Percentiles rank a stretch among this genome's conserved stretches.
Conservation (phyloP, 345 rosid genomes). For the Cardamine chenopodiifolia region DNA sequence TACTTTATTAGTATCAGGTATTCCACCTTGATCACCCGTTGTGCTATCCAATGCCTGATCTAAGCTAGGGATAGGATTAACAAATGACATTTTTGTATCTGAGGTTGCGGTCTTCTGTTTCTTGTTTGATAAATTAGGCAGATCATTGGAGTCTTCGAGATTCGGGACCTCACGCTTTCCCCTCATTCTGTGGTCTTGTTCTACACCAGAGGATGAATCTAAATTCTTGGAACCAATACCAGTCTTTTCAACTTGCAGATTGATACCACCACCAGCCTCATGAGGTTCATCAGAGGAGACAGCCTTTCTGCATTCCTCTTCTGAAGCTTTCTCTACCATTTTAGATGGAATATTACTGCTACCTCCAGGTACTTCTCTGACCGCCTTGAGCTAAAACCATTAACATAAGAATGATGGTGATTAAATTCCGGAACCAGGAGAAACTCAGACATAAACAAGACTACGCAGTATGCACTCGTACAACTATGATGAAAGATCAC, state of each 20-base stretch:
- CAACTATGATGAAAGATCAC: conserved; percentile 24
- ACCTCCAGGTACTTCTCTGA: conserved; percentile 54
- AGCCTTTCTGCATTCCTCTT: conserved; percentile 45
- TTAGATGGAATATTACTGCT: conserved; percentile 40
- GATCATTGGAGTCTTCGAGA: conserved; percentile 36
- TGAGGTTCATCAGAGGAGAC: conserved; percentile 40
- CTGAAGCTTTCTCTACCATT: conserved; percentile 43
- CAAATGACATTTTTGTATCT: conserved; percentile 24
- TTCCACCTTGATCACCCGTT: conserved; percentile 31
- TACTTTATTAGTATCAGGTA: conserved; percentile 27
- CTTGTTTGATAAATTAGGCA: conserved; percentile 52
- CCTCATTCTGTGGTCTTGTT: conserved; percentile 42
- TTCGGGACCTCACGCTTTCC: conserved; percentile 64
- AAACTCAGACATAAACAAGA: conserved; percentile 26
- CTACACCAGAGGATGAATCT: conserved; percentile 44
- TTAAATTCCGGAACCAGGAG: conserved; percentile 10
- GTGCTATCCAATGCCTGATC: conserved; percentile 32
- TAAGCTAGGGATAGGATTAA: conserved; percentile 26
- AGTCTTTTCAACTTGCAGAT: conserved; percentile 45
- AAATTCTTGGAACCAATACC: conserved; percentile 40
- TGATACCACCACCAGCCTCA: conserved; percentile 36
- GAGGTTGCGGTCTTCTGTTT: conserved; percentile 58
- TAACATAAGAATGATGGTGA: conserved; percentile 36
- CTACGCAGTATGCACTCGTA: background rate
- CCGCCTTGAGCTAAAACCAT: conserved; percentile 59